Base-by-base conservation (phyloP, 1,139 yeast genomes). In the Debaryomyces coudertii region DNA sequence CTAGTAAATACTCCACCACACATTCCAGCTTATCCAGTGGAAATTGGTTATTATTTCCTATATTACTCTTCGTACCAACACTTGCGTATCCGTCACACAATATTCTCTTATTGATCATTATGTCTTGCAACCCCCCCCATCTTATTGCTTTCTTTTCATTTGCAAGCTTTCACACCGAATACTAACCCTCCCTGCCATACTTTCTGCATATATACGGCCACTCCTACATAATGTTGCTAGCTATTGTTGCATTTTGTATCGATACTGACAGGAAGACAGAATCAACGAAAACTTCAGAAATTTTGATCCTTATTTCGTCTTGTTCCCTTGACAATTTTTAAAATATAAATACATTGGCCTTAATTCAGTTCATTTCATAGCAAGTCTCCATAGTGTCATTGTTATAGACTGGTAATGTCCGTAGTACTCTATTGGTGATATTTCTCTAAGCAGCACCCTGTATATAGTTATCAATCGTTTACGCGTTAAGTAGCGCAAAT, bases 401-500 rank as follows among this genome's bases (percentile, higher is more conserved):
- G 9, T 18, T 15, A 15, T n/a, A 14, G 18, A 11, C 20, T 29
- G 18, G 6, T 29, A 29, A 29, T 29, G 18, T 14, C 33, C 16
- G 16, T 29, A 14, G 33, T 29, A 29, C 14, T 18, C 20, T 15
- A 29, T 2, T 28, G 15, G 33, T 29, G 16, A 16, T 29, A 15
- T 14, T 29, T 29, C 20, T n/a, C 24, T 33, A 33, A 33, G 36
- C 36, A 33, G 24, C 36, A 33, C 36, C 36, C 37, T 33, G 37
- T 25, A 33, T 18, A 40, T 31, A 31, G 35, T 8, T 14, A 15
- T 12, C 34, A n/a, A 9, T 23, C 16, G 12, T 31, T 33, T 11
- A 31, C 37, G 43, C 43, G 43, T 34, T 40, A 22, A 34, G 12
- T 11, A 20, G 41, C 9, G 40, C 40, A 36, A 36, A 29, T 28